Evolutionary conservation across 2,329 filamentous ascomycete genomes (phyloP).

Genomic region (Verticillium nonalfalfae): DNA sequence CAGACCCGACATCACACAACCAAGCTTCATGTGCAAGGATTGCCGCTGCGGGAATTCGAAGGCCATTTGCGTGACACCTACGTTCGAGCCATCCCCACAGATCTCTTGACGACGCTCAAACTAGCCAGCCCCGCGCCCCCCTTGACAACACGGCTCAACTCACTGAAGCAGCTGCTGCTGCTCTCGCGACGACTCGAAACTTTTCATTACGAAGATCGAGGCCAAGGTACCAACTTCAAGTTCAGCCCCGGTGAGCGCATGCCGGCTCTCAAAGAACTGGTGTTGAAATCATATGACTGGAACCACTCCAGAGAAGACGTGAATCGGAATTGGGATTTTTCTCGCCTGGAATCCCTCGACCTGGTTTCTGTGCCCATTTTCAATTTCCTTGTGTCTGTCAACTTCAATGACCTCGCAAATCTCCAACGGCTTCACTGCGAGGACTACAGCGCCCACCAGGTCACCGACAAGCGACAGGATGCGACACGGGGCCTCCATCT

Average conservation of each 20-base stretch:
- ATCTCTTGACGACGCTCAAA: constrained; percentile 30
- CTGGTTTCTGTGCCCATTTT: constrained; percentile 36
- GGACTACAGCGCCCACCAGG: constrained; percentile 35
- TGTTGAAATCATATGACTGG: constrained; percentile 43
- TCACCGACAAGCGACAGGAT: constrained; percentile 27
- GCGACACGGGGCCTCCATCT: constrained; percentile 30
- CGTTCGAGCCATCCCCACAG: constrained; percentile 29
- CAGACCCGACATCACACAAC: constrained; percentile 20
- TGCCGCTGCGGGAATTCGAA: constrained; percentile 31
- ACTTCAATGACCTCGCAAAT: constrained; percentile 24
- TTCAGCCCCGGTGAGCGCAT: constrained; percentile 33
- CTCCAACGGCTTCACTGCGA: constrained; percentile 33
- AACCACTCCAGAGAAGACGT: constrained; percentile 31
- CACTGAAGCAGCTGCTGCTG: constrained; percentile 35
- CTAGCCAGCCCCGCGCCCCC: constrained; percentile 30
- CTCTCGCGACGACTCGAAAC: constrained; percentile 24
- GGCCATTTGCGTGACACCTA: constrained; percentile 26
- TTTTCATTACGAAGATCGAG: constrained; percentile 36
- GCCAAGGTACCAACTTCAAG: constrained; percentile 36
- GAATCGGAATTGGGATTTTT: constrained; percentile 38
- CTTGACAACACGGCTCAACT: constrained; percentile 30
- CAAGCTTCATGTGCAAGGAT: constrained; percentile 30
- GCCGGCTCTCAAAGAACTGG: constrained; percentile 33
- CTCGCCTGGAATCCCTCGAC: constrained; percentile 30
- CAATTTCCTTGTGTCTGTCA: constrained; percentile 36